These are phyloP conservation scores for Phytopythium boreale DNA, from an alignment of 352 stramenopile species.

Conservation along the genomic window DNA sequence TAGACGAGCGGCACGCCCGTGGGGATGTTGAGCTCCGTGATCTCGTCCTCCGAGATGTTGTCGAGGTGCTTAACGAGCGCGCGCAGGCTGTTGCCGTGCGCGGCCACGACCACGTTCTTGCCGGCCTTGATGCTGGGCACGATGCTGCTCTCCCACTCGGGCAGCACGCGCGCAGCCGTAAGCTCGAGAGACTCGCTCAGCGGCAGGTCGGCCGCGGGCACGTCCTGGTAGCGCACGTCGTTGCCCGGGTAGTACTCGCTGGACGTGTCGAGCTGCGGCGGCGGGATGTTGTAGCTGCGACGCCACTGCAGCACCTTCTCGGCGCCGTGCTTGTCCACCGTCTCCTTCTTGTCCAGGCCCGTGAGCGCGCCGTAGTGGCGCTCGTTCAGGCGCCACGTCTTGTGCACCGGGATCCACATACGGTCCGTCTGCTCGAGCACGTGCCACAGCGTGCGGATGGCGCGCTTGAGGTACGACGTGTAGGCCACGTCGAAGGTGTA, in stretches of 20 bases:
- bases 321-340: slow-evolving; percentile 87
- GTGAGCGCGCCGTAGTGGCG: slow-evolving; percentile 88
- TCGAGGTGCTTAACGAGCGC: slow-evolving; percentile 95
- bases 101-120: slow-evolving; percentile 95
- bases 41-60: slow-evolving; percentile 89
- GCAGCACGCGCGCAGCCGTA: slow-evolving; percentile 90
- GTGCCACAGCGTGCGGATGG: slow-evolving; percentile 94
- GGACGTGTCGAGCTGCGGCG: slow-evolving; percentile 89
- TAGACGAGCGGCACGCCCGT: slow-evolving; percentile 89
- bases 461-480: slow-evolving; percentile 94
- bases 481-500: slow-evolving; percentile 95
- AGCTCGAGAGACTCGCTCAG: slow-evolving; percentile 93
- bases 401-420: slow-evolving; percentile 95
- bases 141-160: slow-evolving; percentile 91
- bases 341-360: slow-evolving; percentile 90
- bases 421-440: slow-evolving; percentile 92
- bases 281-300: slow-evolving; percentile 97
- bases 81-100: slow-evolving; percentile 93
- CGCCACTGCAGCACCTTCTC: slow-evolving; percentile 96
- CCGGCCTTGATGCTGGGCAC: slow-evolving; percentile 89
- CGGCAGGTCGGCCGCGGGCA: slow-evolving; percentile 86
- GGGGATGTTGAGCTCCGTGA: slow-evolving; percentile 94
- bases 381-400: slow-evolving; percentile 93
- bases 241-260: slow-evolving; percentile 92
- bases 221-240: slow-evolving; percentile 89